Evolutionary conservation across 163 green algal species (phyloP), one percentile per base, ranked within the genome.

Genomic region (Prototheca cutis): DNA sequence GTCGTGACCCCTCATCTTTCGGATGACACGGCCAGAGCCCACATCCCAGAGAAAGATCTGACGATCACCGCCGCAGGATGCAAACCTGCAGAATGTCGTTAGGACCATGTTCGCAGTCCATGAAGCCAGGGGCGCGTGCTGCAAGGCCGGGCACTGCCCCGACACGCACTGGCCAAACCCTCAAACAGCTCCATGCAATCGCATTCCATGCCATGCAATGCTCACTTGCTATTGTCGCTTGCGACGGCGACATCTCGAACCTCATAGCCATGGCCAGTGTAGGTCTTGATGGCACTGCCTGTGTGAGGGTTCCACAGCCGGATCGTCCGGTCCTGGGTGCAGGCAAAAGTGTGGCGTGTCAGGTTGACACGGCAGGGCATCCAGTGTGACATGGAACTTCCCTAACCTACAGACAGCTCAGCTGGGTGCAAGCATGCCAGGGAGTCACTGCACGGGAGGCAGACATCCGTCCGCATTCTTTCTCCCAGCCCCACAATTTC

Each of bases 21-120:
- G 74, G 6, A 97, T 81, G 52, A 88, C 84, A 7, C 59, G 59
- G 15, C 80, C 90, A 17, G 77, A 81, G 4, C 71, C 68, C 2
- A 98, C 91, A 60, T 98, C 91, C 90, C 91, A 97, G 28, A 91
- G 59, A 61, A 97, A 93, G 4, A 96, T 69, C 61, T 89, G 73
- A 31, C 81, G 61, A 72, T 98, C 91, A 21, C 83, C 89, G 2
- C 91, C 91, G 58, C 83, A 87, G 0, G 84, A 94, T 0, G 85
- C 87, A 72, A 98, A 71, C 63, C 75, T 83, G 71, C 27, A 33
- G 32, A 29, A 47, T 56, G 49, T 40, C 23, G 36, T n/a, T n/a
- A n/a, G n/a, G n/a, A n/a, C n/a, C n/a, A n/a, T n/a, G n/a, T n/a
- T n/a, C n/a, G n/a, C n/a, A n/a, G n/a, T n/a, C n/a, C n/a, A n/a